These are phyloP conservation scores for Penicillium flavigenum DNA, from an alignment of 495 filamentous ascomycete genomes.

Conservation along the genomic window DNA sequence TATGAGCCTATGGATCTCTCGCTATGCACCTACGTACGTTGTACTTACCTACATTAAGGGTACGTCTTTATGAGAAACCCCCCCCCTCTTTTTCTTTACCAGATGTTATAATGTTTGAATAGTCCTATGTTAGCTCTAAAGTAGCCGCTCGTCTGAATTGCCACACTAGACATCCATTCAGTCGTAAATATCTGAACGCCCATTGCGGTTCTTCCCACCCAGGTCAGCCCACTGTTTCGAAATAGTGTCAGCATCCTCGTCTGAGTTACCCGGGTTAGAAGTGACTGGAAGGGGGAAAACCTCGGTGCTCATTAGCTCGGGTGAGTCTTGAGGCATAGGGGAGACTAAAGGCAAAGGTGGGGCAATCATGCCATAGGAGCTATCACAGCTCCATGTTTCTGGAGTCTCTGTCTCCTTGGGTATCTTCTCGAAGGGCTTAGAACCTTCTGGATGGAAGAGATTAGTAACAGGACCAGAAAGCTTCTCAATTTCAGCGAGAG, in stretches of 20 bases:
- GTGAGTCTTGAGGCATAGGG: neutral
- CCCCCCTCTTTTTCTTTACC: neutral
- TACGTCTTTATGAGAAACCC: neutral
- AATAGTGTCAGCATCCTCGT: neutral
- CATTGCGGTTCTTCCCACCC: neutral
- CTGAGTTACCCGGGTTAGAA: neutral
- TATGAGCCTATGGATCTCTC: no score
- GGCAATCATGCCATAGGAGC: neutral
- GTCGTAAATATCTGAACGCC: neutral
- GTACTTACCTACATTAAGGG: neutral
- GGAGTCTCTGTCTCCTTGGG: neutral
- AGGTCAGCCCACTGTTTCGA: neutral
- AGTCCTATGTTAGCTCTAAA: neutral
- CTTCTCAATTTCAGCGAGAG: neutral
- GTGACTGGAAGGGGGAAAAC: neutral
- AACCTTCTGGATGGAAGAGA: neutral
- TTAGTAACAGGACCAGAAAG: neutral
- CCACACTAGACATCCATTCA: neutral
- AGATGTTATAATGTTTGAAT: neutral
- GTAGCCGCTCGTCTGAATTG: neutral
- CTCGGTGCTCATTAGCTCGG: neutral
- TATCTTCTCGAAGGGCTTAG: neutral
- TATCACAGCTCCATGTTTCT: neutral
- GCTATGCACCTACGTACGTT: no score
- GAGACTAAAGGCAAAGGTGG: neutral